A percentile compares a stretch with the other conserved stretches of the same genome.
Evolutionary conservation across 345 rosid species (phyloP).

Genomic region (Laguncularia racemosa): DNA sequence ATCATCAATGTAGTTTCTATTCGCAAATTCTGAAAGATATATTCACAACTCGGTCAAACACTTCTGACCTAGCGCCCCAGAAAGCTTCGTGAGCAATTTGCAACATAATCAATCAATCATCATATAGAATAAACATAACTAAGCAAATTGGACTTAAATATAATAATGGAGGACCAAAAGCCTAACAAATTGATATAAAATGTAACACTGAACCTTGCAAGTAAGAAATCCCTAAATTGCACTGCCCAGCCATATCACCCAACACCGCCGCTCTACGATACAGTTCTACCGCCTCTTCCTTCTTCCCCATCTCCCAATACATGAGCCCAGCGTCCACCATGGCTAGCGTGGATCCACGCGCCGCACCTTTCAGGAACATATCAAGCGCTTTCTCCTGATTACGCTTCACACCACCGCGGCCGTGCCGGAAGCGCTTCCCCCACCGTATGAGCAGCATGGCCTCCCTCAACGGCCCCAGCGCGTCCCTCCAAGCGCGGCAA

Average conservation of each 20-base stretch:
- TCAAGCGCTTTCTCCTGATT: constrained; percentile 74
- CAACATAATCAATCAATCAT: too few relatives aligned
- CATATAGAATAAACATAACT: too few relatives aligned
- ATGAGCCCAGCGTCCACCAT: constrained; percentile 96
- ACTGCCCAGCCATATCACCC: constrained; percentile 68
- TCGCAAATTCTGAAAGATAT: too few relatives aligned
- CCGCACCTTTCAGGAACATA: constrained; percentile 73
- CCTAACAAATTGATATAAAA: neutral
- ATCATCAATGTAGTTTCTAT: too few relatives aligned
- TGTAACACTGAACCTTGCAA: constrained; percentile 47
- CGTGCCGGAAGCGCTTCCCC: constrained; percentile 91
- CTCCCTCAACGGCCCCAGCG: constrained; percentile 73
- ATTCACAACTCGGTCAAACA: too few relatives aligned
- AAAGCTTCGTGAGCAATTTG: too few relatives aligned
- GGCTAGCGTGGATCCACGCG: constrained; percentile 83
- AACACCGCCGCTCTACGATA: constrained; percentile 74
- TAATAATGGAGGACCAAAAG: neutral
- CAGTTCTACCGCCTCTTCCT: constrained; percentile 42
- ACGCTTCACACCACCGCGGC: constrained; percentile 52
- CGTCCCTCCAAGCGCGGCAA: constrained; percentile 81
- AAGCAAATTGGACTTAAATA: too few relatives aligned
- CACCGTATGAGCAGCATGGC: constrained; percentile 65
- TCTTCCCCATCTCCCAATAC: constrained; percentile 70
- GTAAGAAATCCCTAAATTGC: constrained; percentile 74
- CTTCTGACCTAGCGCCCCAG: too few relatives aligned